A percentile compares a stretch with the other conserved stretches of the same genome.
Evolutionary conservation across 805 yeast species (phyloP).

Genomic region (Ogataea saltuana): DNA sequence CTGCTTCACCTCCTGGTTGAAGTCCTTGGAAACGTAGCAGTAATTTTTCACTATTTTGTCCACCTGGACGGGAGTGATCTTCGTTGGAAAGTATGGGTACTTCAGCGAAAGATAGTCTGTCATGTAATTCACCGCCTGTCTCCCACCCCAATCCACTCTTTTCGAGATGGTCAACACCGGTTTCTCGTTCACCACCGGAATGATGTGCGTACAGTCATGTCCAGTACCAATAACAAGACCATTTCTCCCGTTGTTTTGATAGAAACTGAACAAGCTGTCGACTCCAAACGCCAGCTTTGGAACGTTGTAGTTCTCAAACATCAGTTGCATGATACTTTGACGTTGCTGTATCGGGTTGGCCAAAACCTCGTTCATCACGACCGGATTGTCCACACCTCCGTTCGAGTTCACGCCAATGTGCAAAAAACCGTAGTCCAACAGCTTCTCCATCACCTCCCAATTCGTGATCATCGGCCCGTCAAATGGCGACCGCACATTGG

Average conservation of each 20-base stretch:
- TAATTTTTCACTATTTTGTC: slow-evolving; percentile 68
- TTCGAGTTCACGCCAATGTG: slow-evolving; percentile 66
- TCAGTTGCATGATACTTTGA: slow-evolving; percentile 69
- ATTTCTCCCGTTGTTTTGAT: slow-evolving; percentile 54
- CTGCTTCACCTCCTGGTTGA: slow-evolving; percentile 57
- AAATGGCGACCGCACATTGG: slow-evolving; percentile 74
- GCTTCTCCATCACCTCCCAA: slow-evolving; percentile 86
- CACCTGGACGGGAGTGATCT: slow-evolving; percentile 61
- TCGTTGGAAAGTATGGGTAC: slow-evolving; percentile 89
- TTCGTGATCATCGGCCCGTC: slow-evolving; percentile 87
- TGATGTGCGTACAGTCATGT: slow-evolving; percentile 74
- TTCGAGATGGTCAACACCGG: slow-evolving; percentile 69
- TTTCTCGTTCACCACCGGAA: slow-evolving; percentile 75
- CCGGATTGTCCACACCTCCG: slow-evolving; percentile 69
- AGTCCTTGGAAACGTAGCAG: slow-evolving; percentile 75
- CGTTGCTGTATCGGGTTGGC: slow-evolving; percentile 74
- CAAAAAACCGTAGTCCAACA: slow-evolving; percentile 80
- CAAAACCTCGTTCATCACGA: slow-evolving; percentile 76
- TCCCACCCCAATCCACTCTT: slow-evolving; percentile 92
- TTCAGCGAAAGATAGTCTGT: slow-evolving; percentile 67
- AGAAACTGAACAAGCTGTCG: slow-evolving; percentile 77
- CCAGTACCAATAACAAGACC: slow-evolving; percentile 87
- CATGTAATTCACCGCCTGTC: slow-evolving; percentile 64
- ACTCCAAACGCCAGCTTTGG: slow-evolving; percentile 80
- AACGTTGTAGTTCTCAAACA: slow-evolving; percentile 80